Percentiles rank a stretch among this genome's conserved stretches.
These are phyloP conservation scores for Retiboletus fuscus DNA, from an alignment of 1,284 basidiomycete species.

Conservation along the genomic window DNA sequence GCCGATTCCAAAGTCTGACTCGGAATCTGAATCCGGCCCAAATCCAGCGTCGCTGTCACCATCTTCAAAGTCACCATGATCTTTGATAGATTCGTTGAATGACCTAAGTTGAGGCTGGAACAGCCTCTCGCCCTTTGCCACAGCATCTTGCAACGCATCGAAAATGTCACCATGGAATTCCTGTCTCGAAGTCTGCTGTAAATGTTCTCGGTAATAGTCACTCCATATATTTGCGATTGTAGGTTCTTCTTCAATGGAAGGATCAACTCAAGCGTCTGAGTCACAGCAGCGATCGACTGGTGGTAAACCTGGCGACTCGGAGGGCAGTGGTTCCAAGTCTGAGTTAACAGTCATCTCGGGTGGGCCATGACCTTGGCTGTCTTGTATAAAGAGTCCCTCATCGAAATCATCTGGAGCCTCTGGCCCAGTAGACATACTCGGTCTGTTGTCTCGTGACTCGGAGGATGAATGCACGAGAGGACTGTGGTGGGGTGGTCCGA, in stretches of 20 bases:
- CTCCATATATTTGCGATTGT: not conserved
- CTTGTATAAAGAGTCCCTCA: not conserved
- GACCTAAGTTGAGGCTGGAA: not conserved
- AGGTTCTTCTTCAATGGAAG: not conserved
- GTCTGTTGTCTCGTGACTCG: not conserved
- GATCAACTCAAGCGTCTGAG: not conserved
- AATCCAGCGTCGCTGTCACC: not conserved
- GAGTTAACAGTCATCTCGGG: not conserved
- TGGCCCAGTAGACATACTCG: not conserved
- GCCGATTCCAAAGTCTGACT: not conserved
- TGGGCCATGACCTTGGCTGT: not conserved
- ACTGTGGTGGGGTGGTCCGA: not conserved
- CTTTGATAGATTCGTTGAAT: not conserved
- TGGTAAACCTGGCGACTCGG: not conserved
- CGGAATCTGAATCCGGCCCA: not conserved
- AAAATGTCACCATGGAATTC: conserved; percentile 3
- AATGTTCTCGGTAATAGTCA: not conserved
- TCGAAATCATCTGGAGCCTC: not conserved
- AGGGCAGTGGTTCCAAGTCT: not conserved
- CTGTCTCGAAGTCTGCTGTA: not conserved
- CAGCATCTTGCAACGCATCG: not conserved
- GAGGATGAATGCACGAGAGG: not conserved
- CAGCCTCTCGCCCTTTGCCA: not conserved
- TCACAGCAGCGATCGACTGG: not conserved
- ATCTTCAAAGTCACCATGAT: not conserved